Percentiles rank a stretch among this genome's conserved stretches.
Evolutionary conservation across 139 green algal species (phyloP).

Genomic region (Chara braunii): DNA sequence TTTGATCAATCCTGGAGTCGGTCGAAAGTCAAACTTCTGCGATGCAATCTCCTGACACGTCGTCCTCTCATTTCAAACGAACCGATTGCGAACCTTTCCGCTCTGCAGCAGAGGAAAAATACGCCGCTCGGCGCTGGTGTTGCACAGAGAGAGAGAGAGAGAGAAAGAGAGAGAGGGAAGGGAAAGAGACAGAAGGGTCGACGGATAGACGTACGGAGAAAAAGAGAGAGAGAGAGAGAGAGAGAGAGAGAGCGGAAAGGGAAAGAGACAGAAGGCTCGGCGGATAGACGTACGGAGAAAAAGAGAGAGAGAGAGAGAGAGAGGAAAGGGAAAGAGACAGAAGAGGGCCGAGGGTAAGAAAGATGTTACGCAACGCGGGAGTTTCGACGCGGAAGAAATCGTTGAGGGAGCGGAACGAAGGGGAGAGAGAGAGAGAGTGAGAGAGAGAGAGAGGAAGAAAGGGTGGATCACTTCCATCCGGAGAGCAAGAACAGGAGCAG

Average conservation of each 20-base stretch:
- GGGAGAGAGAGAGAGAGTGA: background rate
- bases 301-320: background rate
- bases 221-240: background rate
- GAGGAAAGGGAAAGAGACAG: background rate
- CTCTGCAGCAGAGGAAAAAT: background rate
- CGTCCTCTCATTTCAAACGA: too few species aligned
- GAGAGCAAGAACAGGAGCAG: background rate
- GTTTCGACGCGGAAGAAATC: too few species aligned
- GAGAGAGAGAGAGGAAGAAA: background rate
- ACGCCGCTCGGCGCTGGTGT: background rate
- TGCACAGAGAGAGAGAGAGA: background rate
- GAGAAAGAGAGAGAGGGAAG: background rate
- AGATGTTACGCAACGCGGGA: too few species aligned
- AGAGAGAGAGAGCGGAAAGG: background rate
- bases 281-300: constrained; percentile 2
- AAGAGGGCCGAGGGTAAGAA: background rate
- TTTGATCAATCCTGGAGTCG: too few species aligned
- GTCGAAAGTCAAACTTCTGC: too few species aligned
- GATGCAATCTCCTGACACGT: too few species aligned
- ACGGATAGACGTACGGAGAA: constrained; percentile 12
- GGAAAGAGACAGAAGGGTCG: background rate
- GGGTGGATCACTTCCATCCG: background rate
- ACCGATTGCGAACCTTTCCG: too few species aligned
- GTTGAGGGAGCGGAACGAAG: too few species aligned
- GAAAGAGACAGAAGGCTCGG: too few species aligned